A percentile compares a stretch with the other conserved stretches of the same genome.
These are phyloP conservation scores for Umbelopsis isabellina DNA, from an alignment of 192 early-diverging fungal species.

Conservation along the genomic window DNA sequence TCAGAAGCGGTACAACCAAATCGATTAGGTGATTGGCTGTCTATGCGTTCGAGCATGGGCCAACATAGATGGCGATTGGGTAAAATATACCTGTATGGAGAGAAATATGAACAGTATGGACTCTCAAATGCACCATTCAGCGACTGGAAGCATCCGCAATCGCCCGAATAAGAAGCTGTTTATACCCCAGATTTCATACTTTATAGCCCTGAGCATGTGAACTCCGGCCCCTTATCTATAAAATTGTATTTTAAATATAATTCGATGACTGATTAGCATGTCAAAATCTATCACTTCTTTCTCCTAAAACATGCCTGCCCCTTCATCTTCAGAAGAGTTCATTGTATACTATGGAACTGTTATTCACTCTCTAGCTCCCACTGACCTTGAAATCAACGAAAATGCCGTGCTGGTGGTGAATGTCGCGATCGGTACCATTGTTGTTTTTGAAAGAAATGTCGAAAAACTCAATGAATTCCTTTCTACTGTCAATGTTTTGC, in stretches of 20 bases:
- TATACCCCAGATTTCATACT: not conserved
- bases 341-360: slow-evolving; percentile 24
- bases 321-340: slow-evolving; percentile 9
- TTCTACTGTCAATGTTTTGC: not conserved
- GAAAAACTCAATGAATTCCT: slow-evolving; percentile 35
- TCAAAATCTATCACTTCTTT: not conserved
- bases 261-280: not conserved
- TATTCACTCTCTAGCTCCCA: slow-evolving; percentile 37
- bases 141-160: not conserved
- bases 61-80: not conserved
- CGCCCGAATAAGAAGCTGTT: not conserved
- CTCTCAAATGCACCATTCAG: not conserved
- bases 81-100: not conserved
- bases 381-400: slow-evolving; percentile 67
- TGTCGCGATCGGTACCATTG: slow-evolving; percentile 64
- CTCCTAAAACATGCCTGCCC: not conserved
- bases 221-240: not conserved
- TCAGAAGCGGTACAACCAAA: slow-evolving; percentile 9
- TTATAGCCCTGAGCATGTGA: not conserved
- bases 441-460: slow-evolving; percentile 56
- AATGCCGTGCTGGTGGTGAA: slow-evolving; percentile 72
- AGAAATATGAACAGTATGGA: not conserved
- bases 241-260: not conserved
- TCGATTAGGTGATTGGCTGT: not conserved
- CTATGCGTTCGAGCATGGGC: not conserved